Conservation (phyloP, 768 basidiomycete genomes). For the Vararia minispora region DNA sequence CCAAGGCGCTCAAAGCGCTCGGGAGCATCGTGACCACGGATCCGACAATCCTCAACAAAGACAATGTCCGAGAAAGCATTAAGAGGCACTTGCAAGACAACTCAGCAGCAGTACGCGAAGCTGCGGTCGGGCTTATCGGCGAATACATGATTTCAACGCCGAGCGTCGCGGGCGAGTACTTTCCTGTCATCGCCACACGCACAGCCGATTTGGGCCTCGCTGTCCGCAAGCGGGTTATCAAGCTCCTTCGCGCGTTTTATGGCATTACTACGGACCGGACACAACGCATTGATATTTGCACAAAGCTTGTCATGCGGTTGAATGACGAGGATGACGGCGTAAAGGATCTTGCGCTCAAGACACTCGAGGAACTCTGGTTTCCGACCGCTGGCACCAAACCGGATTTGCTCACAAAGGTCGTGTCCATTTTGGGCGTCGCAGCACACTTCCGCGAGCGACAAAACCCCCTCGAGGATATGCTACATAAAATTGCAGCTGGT, state of each 20-base stretch:
- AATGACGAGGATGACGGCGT: constrained; percentile 92
- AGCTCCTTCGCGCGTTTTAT: constrained; percentile 81
- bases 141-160: constrained; percentile 91
- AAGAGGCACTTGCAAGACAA: constrained; percentile 85
- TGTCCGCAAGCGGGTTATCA: constrained; percentile 94
- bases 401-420: constrained; percentile 50
- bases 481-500: constrained; percentile 71
- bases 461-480: constrained; percentile 72
- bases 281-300: constrained; percentile 70
- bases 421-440: constrained; percentile 78
- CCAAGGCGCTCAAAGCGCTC: constrained; percentile 84
- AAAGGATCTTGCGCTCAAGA: constrained; percentile 85
- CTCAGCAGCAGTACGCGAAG: constrained; percentile 92
- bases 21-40: constrained; percentile 88
- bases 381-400: constrained; percentile 41
- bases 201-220: constrained; percentile 90
- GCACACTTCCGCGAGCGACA: constrained; percentile 76
- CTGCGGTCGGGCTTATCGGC: constrained; percentile 95
- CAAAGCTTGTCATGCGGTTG: constrained; percentile 72
- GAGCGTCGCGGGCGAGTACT: constrained; percentile 83
- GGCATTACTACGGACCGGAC: constrained; percentile 43
- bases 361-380: constrained; percentile 90
- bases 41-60: constrained; percentile 64
- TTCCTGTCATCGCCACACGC: constrained; percentile 76
- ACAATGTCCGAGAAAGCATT: constrained; percentile 70